Conservation (phyloP, 1,284 basidiomycete genomes). For the Boletus subluridellus region DNA sequence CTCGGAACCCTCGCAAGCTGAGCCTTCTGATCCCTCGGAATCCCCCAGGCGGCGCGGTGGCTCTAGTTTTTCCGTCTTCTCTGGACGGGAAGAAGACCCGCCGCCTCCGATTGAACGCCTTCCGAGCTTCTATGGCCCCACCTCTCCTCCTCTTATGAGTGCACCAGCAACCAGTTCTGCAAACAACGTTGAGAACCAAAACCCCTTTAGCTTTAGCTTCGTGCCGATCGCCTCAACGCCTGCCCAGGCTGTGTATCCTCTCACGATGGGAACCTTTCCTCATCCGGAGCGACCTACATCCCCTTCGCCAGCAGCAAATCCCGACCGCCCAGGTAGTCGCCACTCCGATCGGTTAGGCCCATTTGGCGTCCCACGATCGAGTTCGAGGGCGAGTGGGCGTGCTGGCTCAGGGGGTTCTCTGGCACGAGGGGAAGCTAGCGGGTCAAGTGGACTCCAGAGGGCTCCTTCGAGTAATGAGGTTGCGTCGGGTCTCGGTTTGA, state of each 20-base stretch:
- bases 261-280: constrained; percentile 49
- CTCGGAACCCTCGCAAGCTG: constrained; percentile 5
- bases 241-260: constrained; percentile 37
- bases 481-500: constrained; percentile 39
- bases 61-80: constrained; percentile 44
- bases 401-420: constrained; percentile 30
- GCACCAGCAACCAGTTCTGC: constrained; percentile 42
- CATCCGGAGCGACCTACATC: constrained; percentile 67
- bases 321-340: constrained; percentile 35
- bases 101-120: constrained; percentile 50
- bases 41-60: constrained; percentile 19
- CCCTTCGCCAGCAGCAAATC: constrained; percentile 55
- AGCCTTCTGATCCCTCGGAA: constrained; percentile 4
- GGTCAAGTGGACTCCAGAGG: constrained; percentile 26
- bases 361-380: constrained; percentile 32
- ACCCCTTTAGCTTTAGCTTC: constrained; percentile 52
- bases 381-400: constrained; percentile 33
- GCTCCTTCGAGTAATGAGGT: constrained; percentile 38
- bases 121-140: constrained; percentile 47
- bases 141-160: constrained; percentile 35
- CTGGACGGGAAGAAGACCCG: constrained; percentile 43
- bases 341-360: constrained; percentile 34
- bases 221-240: constrained; percentile 54
- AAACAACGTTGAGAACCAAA: constrained; percentile 51
- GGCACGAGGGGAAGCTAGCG: constrained; percentile 29